A percentile compares a stretch with the other conserved stretches of the same genome.
These are phyloP conservation scores for Helenozyma baotianmanensis DNA, from an alignment of 805 yeast genomes.

Conservation along the genomic window DNA sequence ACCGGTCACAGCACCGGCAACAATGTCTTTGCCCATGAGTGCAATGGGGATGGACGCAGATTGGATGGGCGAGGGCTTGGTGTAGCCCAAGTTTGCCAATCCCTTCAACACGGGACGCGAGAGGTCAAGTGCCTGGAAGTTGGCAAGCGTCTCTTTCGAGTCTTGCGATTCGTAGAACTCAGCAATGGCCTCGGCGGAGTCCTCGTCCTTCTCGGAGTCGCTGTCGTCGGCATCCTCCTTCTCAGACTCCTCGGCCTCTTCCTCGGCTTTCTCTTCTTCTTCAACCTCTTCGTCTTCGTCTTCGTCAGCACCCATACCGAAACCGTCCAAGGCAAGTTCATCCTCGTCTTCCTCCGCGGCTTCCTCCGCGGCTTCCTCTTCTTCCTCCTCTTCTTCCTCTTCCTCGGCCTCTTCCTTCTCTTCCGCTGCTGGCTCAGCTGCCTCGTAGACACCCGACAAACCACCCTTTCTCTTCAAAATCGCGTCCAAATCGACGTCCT, in stretches of 20 bases:
- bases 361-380: constrained; percentile 20
- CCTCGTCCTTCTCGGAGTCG: constrained; percentile 41
- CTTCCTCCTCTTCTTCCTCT: constrained; percentile 17
- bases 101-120: constrained; percentile 91
- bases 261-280: constrained; percentile 17
- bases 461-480: constrained; percentile 86
- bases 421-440: constrained; percentile 24
- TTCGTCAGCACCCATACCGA: constrained; percentile 45
- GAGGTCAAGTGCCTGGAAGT: constrained; percentile 72
- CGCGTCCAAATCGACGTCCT: constrained; percentile 80
- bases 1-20: constrained; percentile 99
- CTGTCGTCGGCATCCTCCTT: constrained; percentile 8
- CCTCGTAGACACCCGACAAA: constrained; percentile 49
- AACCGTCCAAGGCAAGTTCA: constrained; percentile 41
- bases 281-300: constrained; percentile 13
- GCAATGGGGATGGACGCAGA: constrained; percentile 92
- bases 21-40: constrained; percentile 88
- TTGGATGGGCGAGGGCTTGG: constrained; percentile 92
- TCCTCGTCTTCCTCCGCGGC: constrained; percentile 30
- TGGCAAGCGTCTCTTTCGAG: constrained; percentile 51
- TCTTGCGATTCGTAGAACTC: constrained; percentile 52
- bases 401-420: constrained; percentile 10
- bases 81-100: constrained; percentile 71
- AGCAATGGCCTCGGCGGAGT: constrained; percentile 79
- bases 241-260: constrained; percentile 16